phyloP scores from a whole-genome alignment of 495 filamentous ascomycete species.

The Hamigera avellanea region DNA sequence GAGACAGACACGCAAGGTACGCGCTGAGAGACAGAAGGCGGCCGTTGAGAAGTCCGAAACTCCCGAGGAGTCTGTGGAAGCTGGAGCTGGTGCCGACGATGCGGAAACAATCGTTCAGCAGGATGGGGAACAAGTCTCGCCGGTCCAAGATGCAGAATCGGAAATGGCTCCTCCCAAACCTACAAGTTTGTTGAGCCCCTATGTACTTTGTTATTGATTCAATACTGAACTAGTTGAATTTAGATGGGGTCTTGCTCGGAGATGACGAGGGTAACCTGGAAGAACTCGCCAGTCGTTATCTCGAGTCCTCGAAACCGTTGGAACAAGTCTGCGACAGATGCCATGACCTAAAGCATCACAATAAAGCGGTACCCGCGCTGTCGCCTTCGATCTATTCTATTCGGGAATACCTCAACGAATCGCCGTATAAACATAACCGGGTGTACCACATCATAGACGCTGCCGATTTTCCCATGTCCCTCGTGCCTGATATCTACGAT shows the following conservation, averaged over 20 bases:
- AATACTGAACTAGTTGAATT: background rate
- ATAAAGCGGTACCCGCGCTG: conserved; percentile 51
- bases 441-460: conserved; percentile 97
- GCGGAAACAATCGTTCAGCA: too few species aligned
- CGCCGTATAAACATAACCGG: conserved; percentile 78
- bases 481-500: conserved; percentile 54
- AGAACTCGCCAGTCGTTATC: conserved; percentile 8
- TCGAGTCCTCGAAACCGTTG: conserved; percentile 9
- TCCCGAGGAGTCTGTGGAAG: too few species aligned
- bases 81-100: too few species aligned
- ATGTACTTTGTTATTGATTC: background rate
- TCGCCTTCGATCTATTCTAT: conserved; percentile 74
- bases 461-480: conserved; percentile 89
- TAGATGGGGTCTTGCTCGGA: conserved; percentile 31
- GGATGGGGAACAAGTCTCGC: too few species aligned
- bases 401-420: conserved; percentile 68
- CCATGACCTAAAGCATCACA: conserved; percentile 67
- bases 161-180: conserved; percentile 8
- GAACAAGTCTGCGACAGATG: conserved; percentile 70
- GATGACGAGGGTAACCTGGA: too few species aligned
- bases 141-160: background rate
- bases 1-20: conserved; percentile 30
- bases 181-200: conserved; percentile 8
- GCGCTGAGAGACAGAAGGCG: conserved; percentile 19
- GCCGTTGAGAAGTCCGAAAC: too few species aligned